Evolutionary conservation across 495 filamentous ascomycete species (phyloP), one percentile per base, ranked within the genome.

Genomic region (Xylaria castorea): DNA sequence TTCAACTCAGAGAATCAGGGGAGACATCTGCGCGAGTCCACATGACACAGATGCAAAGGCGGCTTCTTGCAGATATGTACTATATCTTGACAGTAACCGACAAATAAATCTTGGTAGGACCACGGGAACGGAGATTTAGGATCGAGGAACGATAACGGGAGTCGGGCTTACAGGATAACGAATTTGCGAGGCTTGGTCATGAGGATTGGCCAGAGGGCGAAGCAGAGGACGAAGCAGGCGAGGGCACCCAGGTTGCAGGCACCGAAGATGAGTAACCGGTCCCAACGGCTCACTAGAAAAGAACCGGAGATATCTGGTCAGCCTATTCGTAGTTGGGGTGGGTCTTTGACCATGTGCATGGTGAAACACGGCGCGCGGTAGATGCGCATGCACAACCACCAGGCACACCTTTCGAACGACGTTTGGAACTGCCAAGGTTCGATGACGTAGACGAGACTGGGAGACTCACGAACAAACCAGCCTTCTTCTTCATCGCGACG

Each of bases 401-500:
- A 77, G 74, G 77, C 75, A 79, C 74, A 75, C 63, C 80, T 79
- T 80, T 80, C 73, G 77, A 70, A 70, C 74, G 73, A 73, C 51
- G 34, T 51, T 67, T 48, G 65, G 75, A 73, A 70, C 40, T 30
- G 46, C 60, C 67, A 75, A 76, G 64, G 51, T 68, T 65, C 63
- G 62, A 72, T 72, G 70, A 72, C 70, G 70, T 66, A 72, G 62
- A 64, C 12, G 50, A 72, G 22, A 38, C 62, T 18, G 6, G 42
- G 63, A 40, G 82, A 97, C 96, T 95, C 90, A 99, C 96, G 86
- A 72, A 92, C 93, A 88, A 99, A 94, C 89, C 92, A 98, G 63
- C 90, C 92, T 81, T 97, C 96, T 75, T 99, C 96, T 83, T 98
- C 96, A 74, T 97, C 94, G 70, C 95, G 88, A 75, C 96, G 89